Percentiles rank a stretch among this genome's conserved stretches.
Evolutionary conservation across 176 grass and related monocot species (phyloP).

Genomic region (Zea luxurians): DNA sequence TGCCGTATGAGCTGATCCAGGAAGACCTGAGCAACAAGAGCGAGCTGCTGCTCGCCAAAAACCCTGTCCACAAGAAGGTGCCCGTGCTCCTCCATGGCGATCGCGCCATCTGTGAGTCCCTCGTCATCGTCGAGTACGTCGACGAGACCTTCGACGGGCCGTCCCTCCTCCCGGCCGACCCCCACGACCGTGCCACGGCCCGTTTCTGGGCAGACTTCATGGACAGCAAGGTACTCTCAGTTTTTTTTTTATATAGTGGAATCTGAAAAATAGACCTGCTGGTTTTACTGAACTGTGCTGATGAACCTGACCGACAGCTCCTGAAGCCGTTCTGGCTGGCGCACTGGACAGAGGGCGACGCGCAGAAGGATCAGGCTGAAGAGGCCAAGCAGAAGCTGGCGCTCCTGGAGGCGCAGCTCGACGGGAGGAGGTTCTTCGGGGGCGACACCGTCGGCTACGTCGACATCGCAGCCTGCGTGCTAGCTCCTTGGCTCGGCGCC

Average conservation of each 20-base stretch:
- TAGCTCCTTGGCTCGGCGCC: neutral
- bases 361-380: neutral
- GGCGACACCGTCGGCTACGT: conserved; percentile 4
- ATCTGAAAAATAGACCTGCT: neutral
- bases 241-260: neutral
- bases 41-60: conserved; percentile 32
- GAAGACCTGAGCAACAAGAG: conserved; percentile 50
- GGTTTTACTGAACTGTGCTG: neutral
- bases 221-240: conserved; percentile 29
- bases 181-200: conserved; percentile 30
- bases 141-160: conserved; percentile 40
- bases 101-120: conserved; percentile 33
- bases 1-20: conserved; percentile 32
- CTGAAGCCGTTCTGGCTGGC: conserved; percentile 16
- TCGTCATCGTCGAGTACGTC: conserved; percentile 33
- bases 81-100: conserved; percentile 47
- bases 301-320: neutral
- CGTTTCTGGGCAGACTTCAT: conserved; percentile 47
- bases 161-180: conserved; percentile 28
- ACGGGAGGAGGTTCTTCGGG: conserved; percentile 23
- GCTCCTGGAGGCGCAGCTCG: conserved; percentile 13
- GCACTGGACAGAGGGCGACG: conserved; percentile 10
- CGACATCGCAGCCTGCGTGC: neutral
- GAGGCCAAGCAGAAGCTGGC: conserved; percentile 11
- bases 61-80: conserved; percentile 41